Base-by-base conservation (phyloP, 2,329 filamentous ascomycete genomes). In the Botryosphaeria dothidea region DNA sequence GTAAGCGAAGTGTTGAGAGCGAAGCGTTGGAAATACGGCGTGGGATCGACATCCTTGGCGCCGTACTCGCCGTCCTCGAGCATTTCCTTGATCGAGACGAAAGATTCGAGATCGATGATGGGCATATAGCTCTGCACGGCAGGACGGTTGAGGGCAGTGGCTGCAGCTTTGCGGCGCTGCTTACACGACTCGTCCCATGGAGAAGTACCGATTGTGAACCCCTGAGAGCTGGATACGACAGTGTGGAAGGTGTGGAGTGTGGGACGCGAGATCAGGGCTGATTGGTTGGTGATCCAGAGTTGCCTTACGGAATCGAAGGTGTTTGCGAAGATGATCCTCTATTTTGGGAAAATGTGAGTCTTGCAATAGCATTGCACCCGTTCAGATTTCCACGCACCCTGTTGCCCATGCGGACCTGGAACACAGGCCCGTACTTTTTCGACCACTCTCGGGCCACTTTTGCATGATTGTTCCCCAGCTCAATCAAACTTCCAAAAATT, bases 131-230 rank as follows among this genome's bases (percentile, higher is more conserved):
- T 88, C 71, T 92, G 89, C 1, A 91, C 86, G 0, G 91, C 88
- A 0, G 91, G 90, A 0, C 89, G 85, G 74, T 93, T 93, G 23
- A 94, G 82, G 0, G 92, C 91, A 0, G 91, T 92, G 3, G 90
- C 91, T 1, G 91, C 91, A 0, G 90, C 91, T 79, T 92, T 93
- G 67, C 92, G 86, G 9, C 91, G 85, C 25, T 84, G 82, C 76
- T 93, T 94, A 78, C 90, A 92, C 2, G 88, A 92, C 58, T 92
- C 91, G 67, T 93, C 90, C 89, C 91, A 95, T 0, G 92, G 91
- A 0, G 90, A 93, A 0, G 91, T 92, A 1, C 92, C 92, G 67
- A 95, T 92, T 0, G 91, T 94, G 76, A 92, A 91, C 5, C 91
- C 91, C 69, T 92, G 89, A 0, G 89, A 91, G 36, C 84, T 87